A percentile compares a stretch with the other conserved stretches of the same genome.
Evolutionary conservation across 2,329 filamentous ascomycete genomes (phyloP).

Genomic region (Xylariaceae sp.): DNA sequence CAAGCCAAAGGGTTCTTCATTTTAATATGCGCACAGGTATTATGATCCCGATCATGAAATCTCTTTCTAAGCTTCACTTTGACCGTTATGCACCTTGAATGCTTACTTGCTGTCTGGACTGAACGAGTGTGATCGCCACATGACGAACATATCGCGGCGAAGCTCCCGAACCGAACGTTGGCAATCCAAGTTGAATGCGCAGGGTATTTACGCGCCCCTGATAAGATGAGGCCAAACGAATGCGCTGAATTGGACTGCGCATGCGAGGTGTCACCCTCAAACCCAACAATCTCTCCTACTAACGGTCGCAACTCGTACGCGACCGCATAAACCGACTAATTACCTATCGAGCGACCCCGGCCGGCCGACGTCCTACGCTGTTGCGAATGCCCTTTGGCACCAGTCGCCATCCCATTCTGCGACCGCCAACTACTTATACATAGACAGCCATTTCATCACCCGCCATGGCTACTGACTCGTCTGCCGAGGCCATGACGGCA

Average conservation of each 20-base stretch:
- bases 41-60: too few relatives aligned
- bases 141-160: not conserved
- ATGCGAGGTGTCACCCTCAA: not conserved
- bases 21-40: too few relatives aligned
- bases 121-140: too few relatives aligned
- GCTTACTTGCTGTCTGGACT: too few relatives aligned
- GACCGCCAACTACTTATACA: not conserved
- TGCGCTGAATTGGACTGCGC: not conserved
- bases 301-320: not conserved
- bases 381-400: too few relatives aligned
- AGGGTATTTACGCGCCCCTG: not conserved
- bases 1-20: too few relatives aligned
- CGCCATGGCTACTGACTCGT: slow-evolving; percentile 20
- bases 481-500: slow-evolving; percentile 22
- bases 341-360: too few relatives aligned
- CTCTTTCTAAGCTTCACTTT: too few relatives aligned
- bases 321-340: too few relatives aligned
- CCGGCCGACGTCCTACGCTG: too few relatives aligned
- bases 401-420: not conserved
- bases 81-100: too few relatives aligned
- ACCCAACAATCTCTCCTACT: not conserved
- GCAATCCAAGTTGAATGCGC: not conserved
- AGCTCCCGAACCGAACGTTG: not conserved
- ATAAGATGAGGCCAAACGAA: not conserved
- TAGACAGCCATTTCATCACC: not conserved